These are phyloP conservation scores for Cicer pinnatifidum DNA, from an alignment of 306 rosid species.

Conservation along the genomic window DNA sequence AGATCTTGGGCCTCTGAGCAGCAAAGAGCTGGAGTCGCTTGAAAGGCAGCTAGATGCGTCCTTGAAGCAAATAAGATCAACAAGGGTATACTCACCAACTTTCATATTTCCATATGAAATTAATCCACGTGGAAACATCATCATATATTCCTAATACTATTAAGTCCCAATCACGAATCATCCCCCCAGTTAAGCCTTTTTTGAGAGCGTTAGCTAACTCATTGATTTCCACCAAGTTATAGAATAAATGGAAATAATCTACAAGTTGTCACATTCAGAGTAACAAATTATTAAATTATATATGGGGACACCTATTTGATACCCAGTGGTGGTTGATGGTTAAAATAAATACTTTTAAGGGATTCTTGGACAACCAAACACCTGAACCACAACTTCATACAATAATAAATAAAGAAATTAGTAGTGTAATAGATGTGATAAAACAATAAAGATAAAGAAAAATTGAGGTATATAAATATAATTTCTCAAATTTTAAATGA, in stretches of 20 bases:
- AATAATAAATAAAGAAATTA: too few species aligned
- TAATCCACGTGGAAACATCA: background rate
- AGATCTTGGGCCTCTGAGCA: constrained; percentile 87
- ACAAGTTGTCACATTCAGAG: background rate
- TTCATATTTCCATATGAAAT: background rate
- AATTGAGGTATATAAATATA: too few species aligned
- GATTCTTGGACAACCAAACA: too few species aligned
- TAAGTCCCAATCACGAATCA: too few species aligned
- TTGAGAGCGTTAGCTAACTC: background rate
- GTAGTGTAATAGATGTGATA: too few species aligned
- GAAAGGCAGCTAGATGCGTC: constrained; percentile 95
- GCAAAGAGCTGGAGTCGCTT: constrained; percentile 93
- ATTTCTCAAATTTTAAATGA: too few species aligned
- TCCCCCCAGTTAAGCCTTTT: background rate
- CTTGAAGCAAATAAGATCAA: constrained; percentile 89
- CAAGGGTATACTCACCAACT: constrained; percentile 60
- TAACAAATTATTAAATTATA: background rate
- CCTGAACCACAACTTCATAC: too few species aligned
- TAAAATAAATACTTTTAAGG: too few species aligned
- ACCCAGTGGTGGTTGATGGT: too few species aligned
- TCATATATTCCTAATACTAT: background rate
- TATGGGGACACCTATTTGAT: too few species aligned
- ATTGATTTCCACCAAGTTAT: background rate
- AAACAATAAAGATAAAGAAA: too few species aligned
- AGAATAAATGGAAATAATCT: background rate